Base-by-base conservation (phyloP, 768 basidiomycete genomes). In the Podaxis pistillaris region DNA sequence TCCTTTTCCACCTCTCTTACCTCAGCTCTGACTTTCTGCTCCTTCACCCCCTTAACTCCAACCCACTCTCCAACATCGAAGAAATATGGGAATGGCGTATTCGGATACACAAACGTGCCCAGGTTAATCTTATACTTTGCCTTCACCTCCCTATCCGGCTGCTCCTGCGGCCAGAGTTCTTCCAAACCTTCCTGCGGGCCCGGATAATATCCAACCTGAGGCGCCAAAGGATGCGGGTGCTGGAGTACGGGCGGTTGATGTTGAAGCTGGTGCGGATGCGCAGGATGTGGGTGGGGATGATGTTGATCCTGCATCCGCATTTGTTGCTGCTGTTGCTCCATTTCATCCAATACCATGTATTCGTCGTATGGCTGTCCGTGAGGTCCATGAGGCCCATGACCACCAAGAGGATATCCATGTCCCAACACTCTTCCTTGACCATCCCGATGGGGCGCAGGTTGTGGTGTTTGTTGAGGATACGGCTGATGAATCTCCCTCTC, bases 61-160 rank as follows among this genome's bases (percentile, higher is more conserved):
- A 63, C 51, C 58, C 60, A 62, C 52, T 59, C 66, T 4, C 73
- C 77, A 58, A 75, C 64, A 51, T 78, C 77, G 67, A 82, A 82
- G 66, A 75, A 75, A 70, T 81, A 86, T 19, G 87, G 86, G 71
- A 88, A 86, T 28, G 86, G 87, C 47, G 82, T 72, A 46, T 74
- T 72, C 1, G 87, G 87, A 58, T 78, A 83, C 52, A 88, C 81
- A 71, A 77, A 88, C 26, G 84, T 84, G 41, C 87, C 87, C 12
- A 88, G 71, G 65, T 81, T 73, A 11, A 82, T 73, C 22, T 67
- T 66, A 24, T 73, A 71, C 50, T 70, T 69, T 8, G 76, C 70
- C 47, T 64, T 68, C 12, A 67, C 58, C 47, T 63, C 66, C n/a
- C 60, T 58, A 37, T 63, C 61, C 5, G 64, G 56, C 6, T 53